Conservation (phyloP, 345 rosid species). For the Erucastrum elatum region DNA sequence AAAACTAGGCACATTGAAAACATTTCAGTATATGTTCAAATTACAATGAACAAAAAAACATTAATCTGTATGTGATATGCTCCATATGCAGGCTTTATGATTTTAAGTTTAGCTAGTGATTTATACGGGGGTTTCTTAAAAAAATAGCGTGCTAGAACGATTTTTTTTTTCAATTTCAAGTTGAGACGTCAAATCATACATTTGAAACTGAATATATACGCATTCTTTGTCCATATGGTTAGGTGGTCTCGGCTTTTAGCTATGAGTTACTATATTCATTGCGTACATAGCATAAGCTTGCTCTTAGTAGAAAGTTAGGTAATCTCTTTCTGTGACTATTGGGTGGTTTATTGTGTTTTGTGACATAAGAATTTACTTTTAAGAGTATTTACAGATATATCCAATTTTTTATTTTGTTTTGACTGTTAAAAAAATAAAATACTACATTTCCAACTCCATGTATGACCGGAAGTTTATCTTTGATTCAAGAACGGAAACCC, state of each 20-base stretch:
- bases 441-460: background rate
- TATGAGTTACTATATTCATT: background rate
- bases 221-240: background rate
- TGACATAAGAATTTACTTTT: background rate
- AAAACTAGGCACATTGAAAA: background rate
- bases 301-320: conserved; percentile 23
- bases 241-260: background rate
- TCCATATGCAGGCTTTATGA: background rate
- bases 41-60: background rate
- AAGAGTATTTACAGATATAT: background rate
- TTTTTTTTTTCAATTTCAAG: background rate
- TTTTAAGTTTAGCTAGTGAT: background rate
- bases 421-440: background rate
- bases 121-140: background rate
- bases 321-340: conserved; percentile 15
- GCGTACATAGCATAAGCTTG: background rate
- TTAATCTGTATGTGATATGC: background rate
- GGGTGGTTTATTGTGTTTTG: background rate
- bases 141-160: background rate
- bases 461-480: too few species aligned
- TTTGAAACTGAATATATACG: conserved; percentile 5
- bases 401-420: background rate
- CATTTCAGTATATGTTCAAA: background rate
- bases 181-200: conserved; percentile 1
- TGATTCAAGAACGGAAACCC: too few species aligned